These are phyloP conservation scores for Macrotyloma uniflorum DNA, from an alignment of 306 rosid genomes.

Conservation along the genomic window DNA sequence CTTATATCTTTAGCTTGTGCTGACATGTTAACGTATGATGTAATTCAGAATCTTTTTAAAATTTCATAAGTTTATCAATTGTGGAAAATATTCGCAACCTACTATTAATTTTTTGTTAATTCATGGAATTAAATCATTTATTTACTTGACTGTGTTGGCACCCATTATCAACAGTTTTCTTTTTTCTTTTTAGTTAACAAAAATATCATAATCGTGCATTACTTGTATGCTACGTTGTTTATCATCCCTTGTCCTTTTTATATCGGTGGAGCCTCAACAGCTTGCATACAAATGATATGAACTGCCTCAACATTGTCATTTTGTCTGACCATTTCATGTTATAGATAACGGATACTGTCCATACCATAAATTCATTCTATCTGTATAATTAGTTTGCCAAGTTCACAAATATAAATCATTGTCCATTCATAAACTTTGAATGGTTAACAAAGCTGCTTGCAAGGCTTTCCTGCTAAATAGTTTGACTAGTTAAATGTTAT, in stretches of 20 bases:
- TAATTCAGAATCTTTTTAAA: not conserved
- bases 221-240: not conserved
- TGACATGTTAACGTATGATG: not conserved
- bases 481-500: not conserved
- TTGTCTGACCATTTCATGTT: not conserved
- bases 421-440: not conserved
- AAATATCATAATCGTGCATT: constrained; percentile 25
- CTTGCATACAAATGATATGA: not conserved
- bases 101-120: not conserved
- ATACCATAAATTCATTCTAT: not conserved
- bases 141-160: too few relatives aligned
- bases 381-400: not conserved
- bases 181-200: not conserved
- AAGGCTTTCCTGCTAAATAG: not conserved
- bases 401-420: not conserved
- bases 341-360: not conserved
- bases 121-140: constrained; percentile 8
- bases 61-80: constrained; percentile 7
- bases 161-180: not conserved
- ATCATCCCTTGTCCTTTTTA: constrained; percentile 2
- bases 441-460: not conserved
- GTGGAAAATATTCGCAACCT: constrained; percentile 9
- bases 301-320: not conserved
- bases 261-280: not conserved
- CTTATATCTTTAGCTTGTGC: not conserved